A percentile compares a stretch with the other conserved stretches of the same genome.
phyloP scores from a whole-genome alignment of 768 basidiomycete species.

The Podaxis rugospora region DNA sequence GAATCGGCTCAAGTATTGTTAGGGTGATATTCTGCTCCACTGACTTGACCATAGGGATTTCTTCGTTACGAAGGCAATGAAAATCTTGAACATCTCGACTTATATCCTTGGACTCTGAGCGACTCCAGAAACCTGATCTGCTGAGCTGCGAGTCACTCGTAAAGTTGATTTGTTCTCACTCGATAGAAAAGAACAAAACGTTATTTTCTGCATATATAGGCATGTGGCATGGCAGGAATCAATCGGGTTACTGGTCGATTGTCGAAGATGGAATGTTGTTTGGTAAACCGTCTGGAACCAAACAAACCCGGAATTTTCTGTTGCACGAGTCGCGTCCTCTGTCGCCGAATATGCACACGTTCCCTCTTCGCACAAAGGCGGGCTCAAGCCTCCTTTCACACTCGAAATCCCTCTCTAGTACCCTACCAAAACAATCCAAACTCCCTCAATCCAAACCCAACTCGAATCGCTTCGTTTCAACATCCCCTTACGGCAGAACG shows the following conservation, averaged over 20 bases:
- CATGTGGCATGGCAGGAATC: too few species aligned
- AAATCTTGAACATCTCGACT: too few species aligned
- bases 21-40: too few species aligned
- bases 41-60: too few species aligned
- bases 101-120: too few species aligned
- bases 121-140: too few species aligned
- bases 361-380: background rate
- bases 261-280: background rate
- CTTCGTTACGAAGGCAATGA: too few species aligned
- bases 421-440: background rate
- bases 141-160: too few species aligned
- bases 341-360: background rate
- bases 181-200: too few species aligned
- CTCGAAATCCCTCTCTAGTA: background rate
- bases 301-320: slow-evolving; percentile 3
- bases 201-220: too few species aligned
- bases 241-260: background rate
- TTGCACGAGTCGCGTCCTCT: background rate
- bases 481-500: slow-evolving; percentile 78
- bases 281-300: background rate
- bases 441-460: background rate
- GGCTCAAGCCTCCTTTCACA: background rate
- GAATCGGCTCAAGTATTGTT: too few species aligned
- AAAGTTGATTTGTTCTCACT: too few species aligned
- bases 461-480: slow-evolving; percentile 39